Conservation (phyloP, 257 asterid species). For the Scutellaria minor region DNA sequence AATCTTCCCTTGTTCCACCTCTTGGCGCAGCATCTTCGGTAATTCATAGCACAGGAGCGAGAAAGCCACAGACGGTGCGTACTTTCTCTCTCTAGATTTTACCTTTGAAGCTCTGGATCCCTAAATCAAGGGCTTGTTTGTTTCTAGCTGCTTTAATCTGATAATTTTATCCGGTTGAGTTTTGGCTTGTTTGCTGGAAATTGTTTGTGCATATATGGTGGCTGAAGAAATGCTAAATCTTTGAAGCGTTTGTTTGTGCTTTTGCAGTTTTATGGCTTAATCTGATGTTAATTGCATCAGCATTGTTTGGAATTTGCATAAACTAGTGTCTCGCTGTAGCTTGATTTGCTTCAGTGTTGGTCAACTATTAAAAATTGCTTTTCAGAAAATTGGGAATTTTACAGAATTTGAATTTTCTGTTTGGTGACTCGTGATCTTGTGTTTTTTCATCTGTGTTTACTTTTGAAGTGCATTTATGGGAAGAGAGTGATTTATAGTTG, state of each 20-base stretch:
- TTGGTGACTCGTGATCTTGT: not conserved
- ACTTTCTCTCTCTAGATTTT: slow-evolving; percentile 41
- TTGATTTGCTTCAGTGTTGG: slow-evolving; percentile 31
- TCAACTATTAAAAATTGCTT: slow-evolving; percentile 24
- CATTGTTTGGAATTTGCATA: slow-evolving; percentile 37
- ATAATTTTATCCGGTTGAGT: slow-evolving; percentile 13
- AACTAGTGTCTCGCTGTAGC: slow-evolving; percentile 2
- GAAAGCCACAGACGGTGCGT: slow-evolving; percentile 45
- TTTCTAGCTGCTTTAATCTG: slow-evolving; percentile 19
- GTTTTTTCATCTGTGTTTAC: not conserved
- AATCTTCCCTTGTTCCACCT: slow-evolving; percentile 38
- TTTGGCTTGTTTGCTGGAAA: slow-evolving; percentile 22
- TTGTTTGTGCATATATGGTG: slow-evolving; percentile 19
- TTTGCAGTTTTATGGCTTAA: slow-evolving; percentile 23
- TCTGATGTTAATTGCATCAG: slow-evolving; percentile 25
- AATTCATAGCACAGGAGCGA: slow-evolving; percentile 44
- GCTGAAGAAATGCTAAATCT: not conserved
- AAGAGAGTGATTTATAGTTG: slow-evolving; percentile 3
- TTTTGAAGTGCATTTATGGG: not conserved
- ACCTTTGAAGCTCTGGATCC: slow-evolving; percentile 45
- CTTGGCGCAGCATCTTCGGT: slow-evolving; percentile 59
- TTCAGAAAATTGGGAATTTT: not conserved
- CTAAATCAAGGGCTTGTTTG: slow-evolving; percentile 45
- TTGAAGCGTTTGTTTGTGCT: slow-evolving; percentile 19
- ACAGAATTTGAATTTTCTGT: not conserved